These are phyloP conservation scores for Arabis alpina DNA, from an alignment of 345 rosid genomes.

Conservation along the genomic window DNA sequence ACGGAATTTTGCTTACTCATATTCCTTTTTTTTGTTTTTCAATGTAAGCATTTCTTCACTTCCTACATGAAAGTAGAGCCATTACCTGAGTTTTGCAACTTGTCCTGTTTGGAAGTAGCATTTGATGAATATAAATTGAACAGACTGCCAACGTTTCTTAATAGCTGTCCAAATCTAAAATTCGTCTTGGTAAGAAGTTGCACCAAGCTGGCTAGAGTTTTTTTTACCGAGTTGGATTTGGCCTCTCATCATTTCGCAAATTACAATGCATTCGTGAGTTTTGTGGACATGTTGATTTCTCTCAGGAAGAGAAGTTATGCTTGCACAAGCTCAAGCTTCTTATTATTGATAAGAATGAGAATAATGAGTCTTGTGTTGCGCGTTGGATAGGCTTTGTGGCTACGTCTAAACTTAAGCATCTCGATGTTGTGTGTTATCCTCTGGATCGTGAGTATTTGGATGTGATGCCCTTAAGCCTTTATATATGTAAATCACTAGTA, in stretches of 20 bases:
- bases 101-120: too few species aligned
- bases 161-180: conserved; percentile 16
- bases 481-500: background rate
- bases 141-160: too few species aligned
- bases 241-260: background rate
- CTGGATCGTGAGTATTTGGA: background rate
- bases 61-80: too few species aligned
- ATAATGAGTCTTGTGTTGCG: background rate
- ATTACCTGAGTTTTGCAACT: too few species aligned
- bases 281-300: background rate
- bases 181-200: background rate
- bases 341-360: too few species aligned
- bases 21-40: too few species aligned
- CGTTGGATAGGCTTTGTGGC: background rate
- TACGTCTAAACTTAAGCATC: background rate
- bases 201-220: too few species aligned
- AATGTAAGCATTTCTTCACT: too few species aligned
- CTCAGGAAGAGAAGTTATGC: background rate
- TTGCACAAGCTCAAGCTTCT: conserved; percentile 8
- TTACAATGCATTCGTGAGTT: conserved; percentile 11
- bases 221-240: background rate
- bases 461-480: background rate
- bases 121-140: too few species aligned
- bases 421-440: background rate
- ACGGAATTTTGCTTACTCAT: too few species aligned